These are phyloP conservation scores for Saccharomycopsis sp. DNA, from an alignment of 805 yeast species.

Conservation along the genomic window DNA sequence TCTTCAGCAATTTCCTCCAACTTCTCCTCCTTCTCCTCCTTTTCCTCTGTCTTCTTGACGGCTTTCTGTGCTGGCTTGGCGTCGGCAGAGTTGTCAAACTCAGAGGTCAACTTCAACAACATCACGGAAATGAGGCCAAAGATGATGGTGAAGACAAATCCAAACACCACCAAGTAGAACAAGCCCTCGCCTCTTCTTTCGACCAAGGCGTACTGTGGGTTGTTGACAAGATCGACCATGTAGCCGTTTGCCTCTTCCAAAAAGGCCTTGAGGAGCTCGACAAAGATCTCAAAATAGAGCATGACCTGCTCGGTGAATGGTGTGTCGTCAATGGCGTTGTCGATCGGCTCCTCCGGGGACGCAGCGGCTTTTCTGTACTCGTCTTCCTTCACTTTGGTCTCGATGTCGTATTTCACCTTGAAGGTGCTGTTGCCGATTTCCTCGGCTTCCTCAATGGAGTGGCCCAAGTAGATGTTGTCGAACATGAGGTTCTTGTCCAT, in stretches of 20 bases:
- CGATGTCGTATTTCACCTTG: constrained; percentile 43
- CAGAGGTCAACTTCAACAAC: constrained; percentile 18
- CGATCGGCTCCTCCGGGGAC: constrained; percentile 33
- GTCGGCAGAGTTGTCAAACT: constrained; percentile 14
- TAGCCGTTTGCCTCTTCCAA: constrained; percentile 28
- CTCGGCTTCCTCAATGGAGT: constrained; percentile 79
- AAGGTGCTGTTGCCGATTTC: constrained; percentile 70
- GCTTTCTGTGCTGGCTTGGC: constrained; percentile 8
- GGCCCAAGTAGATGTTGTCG: constrained; percentile 81
- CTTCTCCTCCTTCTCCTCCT: constrained; percentile 5
- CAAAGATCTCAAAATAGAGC: constrained; percentile 47
- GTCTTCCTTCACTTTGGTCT: constrained; percentile 34
- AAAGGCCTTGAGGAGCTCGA: constrained; percentile 35
- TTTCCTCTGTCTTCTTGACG: constrained; percentile 1
- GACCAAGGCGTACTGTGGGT: constrained; percentile 38
- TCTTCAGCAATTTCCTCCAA: constrained; percentile 6
- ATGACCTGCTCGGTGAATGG: constrained; percentile 2
- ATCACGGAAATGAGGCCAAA: constrained; percentile 37
- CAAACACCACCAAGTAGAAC: constrained; percentile 35
- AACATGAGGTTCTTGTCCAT: constrained; percentile 68
- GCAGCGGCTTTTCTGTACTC: constrained; percentile 34
- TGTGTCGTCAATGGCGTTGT: constrained; percentile 21
- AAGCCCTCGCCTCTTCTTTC: constrained; percentile 44
- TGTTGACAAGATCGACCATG: constrained; percentile 32
- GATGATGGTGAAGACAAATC: constrained; percentile 33